Evolutionary conservation across 768 basidiomycete genomes (phyloP), one percentile per base, ranked within the genome.

Genomic region (Phanerochaete carnosa): DNA sequence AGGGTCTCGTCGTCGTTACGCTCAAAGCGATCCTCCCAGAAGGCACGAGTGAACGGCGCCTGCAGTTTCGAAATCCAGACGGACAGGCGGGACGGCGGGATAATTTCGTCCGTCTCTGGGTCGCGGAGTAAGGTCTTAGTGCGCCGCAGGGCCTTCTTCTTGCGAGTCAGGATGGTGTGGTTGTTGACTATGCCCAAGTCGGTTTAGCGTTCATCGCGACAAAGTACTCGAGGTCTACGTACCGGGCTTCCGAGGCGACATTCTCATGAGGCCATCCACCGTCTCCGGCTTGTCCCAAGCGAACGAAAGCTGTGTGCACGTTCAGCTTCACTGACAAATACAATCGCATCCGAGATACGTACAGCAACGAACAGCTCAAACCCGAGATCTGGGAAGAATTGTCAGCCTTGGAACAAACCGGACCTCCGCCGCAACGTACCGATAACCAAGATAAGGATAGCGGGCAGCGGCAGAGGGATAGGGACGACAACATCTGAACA

Each of bases 201-300:
- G 43, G 26, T 39, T 7, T 37, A 16, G 54, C 4, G 3, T 13
- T 6, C 2, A 2, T 1, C 35, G 55, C 50, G 8, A 11, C 7
- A 28, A 29, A 15, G 16, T 12, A 29, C 2, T n/a, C 22, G n/a
- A 39, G 33, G 8, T 28, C 5, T 23, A 59, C 74, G 23, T 51
- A 83, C 85, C 84, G 61, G 87, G 86, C 70, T 86, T 88, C 25
- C 87, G 82, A 13, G 87, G 87, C 26, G 71, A 74, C 77, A 88
- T 75, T 25, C 85, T 80, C 87, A 89, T 89, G 35, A 89, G 70
- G 28, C 85, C 85, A 65, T 88, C 86, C 32, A 70, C 65, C 0
- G 85, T 84, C 70, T 89, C 86, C 0, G 87, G 84, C 62, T 83
- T 76, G 69, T 89, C 87, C 87, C 87, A 89, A 0, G 87, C 87